Conservation (phyloP, 2,329 filamentous ascomycete species). For the Atkinsonella hypoxylon region DNA sequence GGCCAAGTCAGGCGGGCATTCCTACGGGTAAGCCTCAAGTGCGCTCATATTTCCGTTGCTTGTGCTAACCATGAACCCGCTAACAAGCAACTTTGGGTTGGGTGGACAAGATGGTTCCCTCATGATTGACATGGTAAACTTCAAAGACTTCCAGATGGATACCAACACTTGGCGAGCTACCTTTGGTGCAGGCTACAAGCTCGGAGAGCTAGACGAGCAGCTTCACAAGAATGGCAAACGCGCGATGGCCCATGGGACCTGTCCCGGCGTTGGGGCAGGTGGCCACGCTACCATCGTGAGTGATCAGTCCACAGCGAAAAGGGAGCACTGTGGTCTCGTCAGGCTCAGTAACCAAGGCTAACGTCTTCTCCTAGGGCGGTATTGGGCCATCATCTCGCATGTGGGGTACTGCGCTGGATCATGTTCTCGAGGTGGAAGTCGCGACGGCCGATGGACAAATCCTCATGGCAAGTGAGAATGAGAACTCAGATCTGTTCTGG, state of each 20-base stretch:
- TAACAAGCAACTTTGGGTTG: conserved; percentile 27
- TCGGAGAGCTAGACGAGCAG: conserved; percentile 37
- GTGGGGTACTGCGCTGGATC: conserved; percentile 46
- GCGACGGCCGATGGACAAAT: conserved; percentile 44
- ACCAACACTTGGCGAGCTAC: conserved; percentile 38
- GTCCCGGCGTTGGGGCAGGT: conserved; percentile 45
- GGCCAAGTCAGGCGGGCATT: conserved; percentile 52
- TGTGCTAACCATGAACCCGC: neutral
- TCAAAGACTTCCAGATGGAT: conserved; percentile 43
- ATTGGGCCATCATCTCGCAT: conserved; percentile 46
- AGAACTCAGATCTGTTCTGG: conserved; percentile 44
- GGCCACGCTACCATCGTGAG: conserved; percentile 45
- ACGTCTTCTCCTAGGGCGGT: conserved; percentile 31
- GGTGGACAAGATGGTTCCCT: conserved; percentile 39
- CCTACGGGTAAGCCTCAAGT: conserved; percentile 38
- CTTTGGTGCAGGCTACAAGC: conserved; percentile 40
- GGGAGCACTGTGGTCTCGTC: neutral
- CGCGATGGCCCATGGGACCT: conserved; percentile 43
- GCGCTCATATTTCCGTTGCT: neutral
- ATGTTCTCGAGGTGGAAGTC: conserved; percentile 41
- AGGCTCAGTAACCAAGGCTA: neutral
- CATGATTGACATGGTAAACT: conserved; percentile 40
- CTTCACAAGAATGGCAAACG: conserved; percentile 39
- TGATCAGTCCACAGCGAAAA: neutral
- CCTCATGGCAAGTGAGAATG: conserved; percentile 30